A percentile compares a stretch with the other conserved stretches of the same genome.
Conservation (phyloP, 139 green algal species). For the Edaphochlamys debaryana region DNA sequence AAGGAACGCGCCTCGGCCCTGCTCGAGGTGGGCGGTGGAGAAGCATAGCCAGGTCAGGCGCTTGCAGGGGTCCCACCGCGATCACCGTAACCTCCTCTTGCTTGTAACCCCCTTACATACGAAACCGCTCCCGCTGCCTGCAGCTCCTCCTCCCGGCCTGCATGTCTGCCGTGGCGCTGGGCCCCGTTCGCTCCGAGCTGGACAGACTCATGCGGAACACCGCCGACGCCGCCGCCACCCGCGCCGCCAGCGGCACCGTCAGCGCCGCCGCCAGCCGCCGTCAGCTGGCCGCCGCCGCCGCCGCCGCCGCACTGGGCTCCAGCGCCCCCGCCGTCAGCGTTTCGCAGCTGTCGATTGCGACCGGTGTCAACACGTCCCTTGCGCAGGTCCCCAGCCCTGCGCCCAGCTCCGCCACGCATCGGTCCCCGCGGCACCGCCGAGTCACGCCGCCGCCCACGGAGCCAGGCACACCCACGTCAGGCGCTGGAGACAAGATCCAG, state of each 20-base stretch:
- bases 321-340: not conserved
- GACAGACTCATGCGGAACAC: not conserved
- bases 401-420: too few relatives aligned
- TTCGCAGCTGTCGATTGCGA: too few relatives aligned
- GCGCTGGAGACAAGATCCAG: not conserved
- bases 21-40: not conserved
- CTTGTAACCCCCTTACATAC: not conserved
- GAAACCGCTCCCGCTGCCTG: not conserved
- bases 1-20: not conserved
- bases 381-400: too few relatives aligned
- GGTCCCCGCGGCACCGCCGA: too few relatives aligned
- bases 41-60: too few relatives aligned
- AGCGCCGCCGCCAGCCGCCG: too few relatives aligned
- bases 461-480: too few relatives aligned
- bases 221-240: too few relatives aligned
- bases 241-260: too few relatives aligned
- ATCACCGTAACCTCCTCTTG: not conserved
- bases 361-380: not conserved
- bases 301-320: too few relatives aligned
- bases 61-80: not conserved
- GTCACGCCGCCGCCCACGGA: too few relatives aligned
- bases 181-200: not conserved
- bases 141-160: conserved; percentile 19
- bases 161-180: not conserved
- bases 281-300: not conserved